Base-by-base conservation (phyloP, 2,329 filamentous ascomycete genomes). In the Chrysoporthe austroafricana region DNA sequence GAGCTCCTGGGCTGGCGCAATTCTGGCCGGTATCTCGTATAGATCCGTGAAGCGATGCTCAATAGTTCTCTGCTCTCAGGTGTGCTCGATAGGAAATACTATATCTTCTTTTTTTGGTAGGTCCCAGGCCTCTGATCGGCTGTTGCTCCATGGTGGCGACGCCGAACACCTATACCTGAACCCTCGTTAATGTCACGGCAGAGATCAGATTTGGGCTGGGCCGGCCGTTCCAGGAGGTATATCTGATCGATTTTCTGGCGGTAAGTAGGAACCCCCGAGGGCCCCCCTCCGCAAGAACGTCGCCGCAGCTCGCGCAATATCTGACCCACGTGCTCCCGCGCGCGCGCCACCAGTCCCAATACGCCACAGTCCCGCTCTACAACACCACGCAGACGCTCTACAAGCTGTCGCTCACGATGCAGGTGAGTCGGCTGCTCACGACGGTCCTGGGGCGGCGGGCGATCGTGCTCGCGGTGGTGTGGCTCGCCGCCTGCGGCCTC, bases 321-420 rank as follows among this genome's bases (percentile, higher is more conserved):
- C 26, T 26, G 2, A 26, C 26, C 26, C 26, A 26, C 26, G 2
- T 26, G 26, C 26, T 26, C 26, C 26, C 26, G 26, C 26, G 26
- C 26, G 26, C 26, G 26, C 26, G 26, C 26, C 26, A 26, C 26
- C 26, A 26, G 26, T 26, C 26, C 26, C 26, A 26, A 26, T 76
- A 72, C 69, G 69, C 71, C n/a, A 75, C 73, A 2, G 70, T 75
- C 48, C 69, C 72, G 2, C 59, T 71, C 21, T 76, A 76, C 67
- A 73, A 73, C 63, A 50, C 74, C 16, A 63, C 72, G 11, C 70
- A 75, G 52, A 68, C 70, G 11, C 63, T 74, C 44, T 73, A 71
- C 69, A 76, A 76, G 36, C 69, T 76, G 8, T 75, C 74, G 56
- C 75, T 76, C 69, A 71, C 73, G 16, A 69, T 73, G 39, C 74